Evolutionary conservation across 306 rosid genomes (phyloP).

Genomic region (Cercis canadensis): DNA sequence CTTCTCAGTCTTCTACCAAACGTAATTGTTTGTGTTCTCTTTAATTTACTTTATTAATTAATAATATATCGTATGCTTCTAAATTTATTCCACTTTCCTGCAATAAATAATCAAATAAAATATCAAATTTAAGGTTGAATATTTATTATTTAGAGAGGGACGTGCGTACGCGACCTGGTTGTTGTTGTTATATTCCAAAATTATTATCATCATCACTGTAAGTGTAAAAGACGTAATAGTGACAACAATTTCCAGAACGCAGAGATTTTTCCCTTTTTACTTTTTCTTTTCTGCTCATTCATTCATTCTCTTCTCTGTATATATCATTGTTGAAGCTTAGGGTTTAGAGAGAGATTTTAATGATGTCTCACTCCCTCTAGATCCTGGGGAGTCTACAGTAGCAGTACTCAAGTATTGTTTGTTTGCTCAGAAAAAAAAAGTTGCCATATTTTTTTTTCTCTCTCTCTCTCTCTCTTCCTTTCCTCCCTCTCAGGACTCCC

Average conservation of each 20-base stretch:
- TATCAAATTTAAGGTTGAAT: no score
- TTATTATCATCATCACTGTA: not conserved
- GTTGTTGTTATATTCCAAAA: no score
- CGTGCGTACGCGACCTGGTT: no score
- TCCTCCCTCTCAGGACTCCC: slow-evolving; percentile 9
- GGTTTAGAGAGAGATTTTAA: not conserved
- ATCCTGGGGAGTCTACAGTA: not conserved
- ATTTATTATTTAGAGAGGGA: no score
- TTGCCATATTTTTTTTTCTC: not conserved
- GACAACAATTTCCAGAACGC: not conserved
- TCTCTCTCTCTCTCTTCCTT: not conserved
- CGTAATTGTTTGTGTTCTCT: no score
- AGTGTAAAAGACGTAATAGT: no score
- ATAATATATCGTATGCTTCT: no score
- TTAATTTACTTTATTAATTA: no score
- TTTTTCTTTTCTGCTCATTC: not conserved
- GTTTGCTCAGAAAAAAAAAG: slow-evolving; percentile 7
- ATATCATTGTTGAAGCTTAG: slow-evolving; percentile 23
- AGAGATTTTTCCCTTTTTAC: not conserved
- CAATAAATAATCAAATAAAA: no score
- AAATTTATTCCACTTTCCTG: no score
- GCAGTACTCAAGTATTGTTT: slow-evolving; percentile 20
- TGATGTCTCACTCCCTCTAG: slow-evolving; percentile 1
- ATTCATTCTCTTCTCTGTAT: not conserved
- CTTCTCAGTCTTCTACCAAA: no score